Percentiles rank a stretch among this genome's conserved stretches.
These are phyloP conservation scores for Talaromyces islandicus DNA, from an alignment of 2,329 filamentous ascomycete species.

Conservation along the genomic window DNA sequence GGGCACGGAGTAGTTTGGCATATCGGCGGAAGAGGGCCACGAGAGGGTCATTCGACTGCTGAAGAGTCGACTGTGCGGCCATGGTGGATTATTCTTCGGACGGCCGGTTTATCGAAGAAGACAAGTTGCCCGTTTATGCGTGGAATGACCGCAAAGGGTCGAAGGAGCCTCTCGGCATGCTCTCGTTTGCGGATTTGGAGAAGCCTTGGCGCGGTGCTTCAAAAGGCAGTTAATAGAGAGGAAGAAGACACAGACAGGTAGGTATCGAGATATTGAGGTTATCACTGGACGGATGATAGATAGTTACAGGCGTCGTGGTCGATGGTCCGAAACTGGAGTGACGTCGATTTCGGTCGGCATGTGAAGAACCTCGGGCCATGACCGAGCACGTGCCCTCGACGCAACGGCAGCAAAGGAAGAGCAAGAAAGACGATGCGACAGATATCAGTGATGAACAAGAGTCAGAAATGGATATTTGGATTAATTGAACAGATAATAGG, in stretches of 20 bases:
- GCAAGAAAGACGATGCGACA: not conserved
- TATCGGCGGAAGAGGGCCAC: constrained; percentile 53
- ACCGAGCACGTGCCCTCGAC: constrained; percentile 8
- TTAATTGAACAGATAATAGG: not conserved
- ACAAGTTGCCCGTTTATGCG: constrained; percentile 1
- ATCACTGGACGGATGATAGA: not conserved
- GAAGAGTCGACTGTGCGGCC: constrained; percentile 83
- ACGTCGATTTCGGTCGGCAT: constrained; percentile 11
- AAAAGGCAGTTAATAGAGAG: not conserved
- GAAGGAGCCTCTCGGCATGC: constrained; percentile 4
- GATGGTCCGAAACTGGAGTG: not conserved
- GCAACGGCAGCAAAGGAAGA: not conserved
- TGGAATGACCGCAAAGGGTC: constrained; percentile 7
- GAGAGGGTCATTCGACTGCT: constrained; percentile 61
- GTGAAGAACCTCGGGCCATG: constrained; percentile 11
- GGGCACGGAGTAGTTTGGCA: constrained; percentile 42
- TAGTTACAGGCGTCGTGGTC: not conserved
- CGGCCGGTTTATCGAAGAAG: not conserved
- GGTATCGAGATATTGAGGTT: not conserved
- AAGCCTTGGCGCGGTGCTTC: not conserved
- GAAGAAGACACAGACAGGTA: not conserved
- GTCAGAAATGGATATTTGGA: not conserved
- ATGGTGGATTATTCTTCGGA: constrained; percentile 30
- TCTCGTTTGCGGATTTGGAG: not conserved
- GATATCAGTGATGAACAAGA: not conserved